phyloP scores from a whole-genome alignment of 2,329 filamentous ascomycete genomes.

The Aspergillus uvarum region DNA sequence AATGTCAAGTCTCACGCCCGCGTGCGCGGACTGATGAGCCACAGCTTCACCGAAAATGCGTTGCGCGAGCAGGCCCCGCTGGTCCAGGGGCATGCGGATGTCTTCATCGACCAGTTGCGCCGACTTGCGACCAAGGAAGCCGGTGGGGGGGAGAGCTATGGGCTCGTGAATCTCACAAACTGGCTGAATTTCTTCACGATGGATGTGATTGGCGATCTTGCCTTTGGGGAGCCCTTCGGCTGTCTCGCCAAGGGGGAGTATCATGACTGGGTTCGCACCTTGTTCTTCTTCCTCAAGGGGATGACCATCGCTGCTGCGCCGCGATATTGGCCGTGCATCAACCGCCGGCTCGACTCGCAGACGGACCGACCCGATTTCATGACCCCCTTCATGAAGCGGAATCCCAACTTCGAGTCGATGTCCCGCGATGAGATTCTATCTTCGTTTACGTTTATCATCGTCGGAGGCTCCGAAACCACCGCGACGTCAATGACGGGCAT shows the following conservation, averaged over 20 bases:
- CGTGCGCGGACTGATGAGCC: not conserved
- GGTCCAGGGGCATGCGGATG: not conserved
- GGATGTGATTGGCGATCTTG: not conserved
- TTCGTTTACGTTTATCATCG: not conserved
- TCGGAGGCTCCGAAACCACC: not conserved
- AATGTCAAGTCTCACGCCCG: not conserved
- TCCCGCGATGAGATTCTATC: no score
- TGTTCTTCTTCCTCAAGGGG: no score
- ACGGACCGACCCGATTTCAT: not conserved
- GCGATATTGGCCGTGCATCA: no score
- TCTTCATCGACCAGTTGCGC: not conserved
- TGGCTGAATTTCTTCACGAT: not conserved
- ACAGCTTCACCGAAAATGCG: not conserved
- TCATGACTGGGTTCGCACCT: no score
- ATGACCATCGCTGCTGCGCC: no score
- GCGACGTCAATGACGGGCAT: not conserved
- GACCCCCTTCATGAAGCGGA: not conserved
- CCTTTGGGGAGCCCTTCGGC: no score
- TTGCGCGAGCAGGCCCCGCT: not conserved
- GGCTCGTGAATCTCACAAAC: not conserved
- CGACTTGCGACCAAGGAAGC: not conserved
- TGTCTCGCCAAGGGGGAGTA: no score
- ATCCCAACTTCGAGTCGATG: not conserved
- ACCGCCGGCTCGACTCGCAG: no score
- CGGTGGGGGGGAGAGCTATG: not conserved